These are phyloP conservation scores for Cajanus cajan DNA, from an alignment of 306 rosid species.

Conservation along the genomic window DNA sequence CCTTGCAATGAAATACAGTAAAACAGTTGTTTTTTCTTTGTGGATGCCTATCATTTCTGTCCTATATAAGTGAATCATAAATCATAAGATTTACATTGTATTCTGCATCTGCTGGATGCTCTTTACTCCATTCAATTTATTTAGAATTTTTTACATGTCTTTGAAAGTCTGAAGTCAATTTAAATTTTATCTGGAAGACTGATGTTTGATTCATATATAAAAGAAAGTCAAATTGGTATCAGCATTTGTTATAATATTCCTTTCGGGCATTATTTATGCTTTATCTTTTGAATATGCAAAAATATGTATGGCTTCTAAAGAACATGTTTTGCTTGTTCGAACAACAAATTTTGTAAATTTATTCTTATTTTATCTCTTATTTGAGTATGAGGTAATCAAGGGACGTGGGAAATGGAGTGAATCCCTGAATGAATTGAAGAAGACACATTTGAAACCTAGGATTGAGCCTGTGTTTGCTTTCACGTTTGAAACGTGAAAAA, in stretches of 20 bases:
- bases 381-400: not conserved
- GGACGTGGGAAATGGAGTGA: not conserved
- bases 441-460: not conserved
- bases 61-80: not conserved
- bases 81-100: not conserved
- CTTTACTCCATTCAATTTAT: not conserved
- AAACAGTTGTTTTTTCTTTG: not conserved
- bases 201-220: not conserved
- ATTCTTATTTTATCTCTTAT: not conserved
- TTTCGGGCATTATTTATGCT: not conserved
- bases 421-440: not conserved
- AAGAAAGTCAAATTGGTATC: not conserved
- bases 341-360: not conserved
- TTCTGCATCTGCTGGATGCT: conserved; percentile 13
- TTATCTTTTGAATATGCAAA: not conserved
- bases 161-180: not conserved
- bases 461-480: too few relatives aligned
- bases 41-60: not conserved
- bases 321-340: not conserved
- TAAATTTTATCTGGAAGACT: not conserved
- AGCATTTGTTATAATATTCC: not conserved
- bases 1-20: not conserved
- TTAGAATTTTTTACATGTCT: not conserved
- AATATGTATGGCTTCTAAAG: not conserved
- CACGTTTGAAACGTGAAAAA: too few relatives aligned